Evolutionary conservation across 2,329 filamentous ascomycete genomes (phyloP), one percentile per base, ranked within the genome.

Genomic region (Metarhizium sp.): DNA sequence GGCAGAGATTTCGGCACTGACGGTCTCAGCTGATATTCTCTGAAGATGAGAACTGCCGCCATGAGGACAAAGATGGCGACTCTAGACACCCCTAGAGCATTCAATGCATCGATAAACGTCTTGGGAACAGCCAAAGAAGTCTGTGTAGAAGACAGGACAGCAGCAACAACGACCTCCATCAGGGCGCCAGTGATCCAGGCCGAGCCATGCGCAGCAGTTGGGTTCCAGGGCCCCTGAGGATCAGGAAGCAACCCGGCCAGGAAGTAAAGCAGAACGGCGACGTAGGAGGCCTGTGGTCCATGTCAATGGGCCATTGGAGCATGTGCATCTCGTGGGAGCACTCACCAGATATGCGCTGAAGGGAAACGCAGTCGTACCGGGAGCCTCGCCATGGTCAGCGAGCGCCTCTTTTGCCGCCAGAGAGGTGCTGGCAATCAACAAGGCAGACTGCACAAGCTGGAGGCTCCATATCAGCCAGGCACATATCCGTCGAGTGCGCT

Each of bases 161-260:
- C 67, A 4, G 64, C 64, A 43, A 75, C 70, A 54, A 73, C 64
- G 14, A 58, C 60, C 58, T 75, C 73, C 2, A 71, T 51, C 13
- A 73, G 59, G 0, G 66, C 58, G 29, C 63, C 71, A 0, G 65
- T 55, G 50, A 69, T 60, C 73, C 73, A 75, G 2, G 72, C 70
- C 50, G 63, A 64, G 55, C 66, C 62, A 43, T 75, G 71, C 20
- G 73, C 60, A 18, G 64, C 57, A 10, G 63, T 64, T 1, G 73
- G 73, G 4, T 68, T 66, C 73, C 73, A 75, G 6, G 73, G 73
- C 1, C 73, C 73, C 58, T 75, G 73, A 1, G 73, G 73, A 43
- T 75, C 71, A 3, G 73, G 73, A 6, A 75, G 64, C 51, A 75
- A 60, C 2, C 73, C 73, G 25, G 70, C 69, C 3, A 74, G 56